Base-by-base conservation (phyloP, 2,329 filamentous ascomycete genomes). In the Penicillium occitanis region DNA sequence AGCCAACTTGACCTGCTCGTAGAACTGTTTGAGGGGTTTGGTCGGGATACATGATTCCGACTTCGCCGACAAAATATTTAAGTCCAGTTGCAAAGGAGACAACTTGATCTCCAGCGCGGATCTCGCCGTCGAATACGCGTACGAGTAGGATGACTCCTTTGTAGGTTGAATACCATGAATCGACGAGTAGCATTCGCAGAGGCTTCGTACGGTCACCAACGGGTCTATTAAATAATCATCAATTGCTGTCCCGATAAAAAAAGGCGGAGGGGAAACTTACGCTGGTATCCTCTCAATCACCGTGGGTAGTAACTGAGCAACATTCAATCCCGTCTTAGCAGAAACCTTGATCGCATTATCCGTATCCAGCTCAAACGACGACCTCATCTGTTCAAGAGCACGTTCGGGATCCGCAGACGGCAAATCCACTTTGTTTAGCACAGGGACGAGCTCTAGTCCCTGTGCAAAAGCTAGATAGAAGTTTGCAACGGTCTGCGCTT, bases 151-250 rank as follows among this genome's bases (percentile, higher is more conserved):
- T 90, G 42, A 99, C 95, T 13, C 95, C 95, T 70, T 93, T 91
- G 78, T 97, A 99, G 68, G 90, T 93, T 74, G 97, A 93, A 76
- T 99, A 99, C 95, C 95, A 99, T 25, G 93, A 97, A 79, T 99
- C 95, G 33, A 99, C 93, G 14, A 99, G 87, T 58, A 99, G 83
- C 79, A 98, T 86, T 67, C 91, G 89, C 65, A 97, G 79, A 1
- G 93, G 92, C 72, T 89, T 91, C 17, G 79, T 84, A 63, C 84
- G 80, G 71, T 95, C 88, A 4, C 95, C 95, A 0, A 86, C 79
- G 0, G 95, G 95, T 48, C 80, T 82, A 67, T 44, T 28, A 46
- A 35, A 68, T 77, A 55, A 78, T 72, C 30, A 63, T 17, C 28
- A 40, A 19, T 19, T 17, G 14, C 2, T 6, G 50, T 64, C 55